phyloP scores from a whole-genome alignment of 139 green algal genomes.

The Tetradesmus obliquus region DNA sequence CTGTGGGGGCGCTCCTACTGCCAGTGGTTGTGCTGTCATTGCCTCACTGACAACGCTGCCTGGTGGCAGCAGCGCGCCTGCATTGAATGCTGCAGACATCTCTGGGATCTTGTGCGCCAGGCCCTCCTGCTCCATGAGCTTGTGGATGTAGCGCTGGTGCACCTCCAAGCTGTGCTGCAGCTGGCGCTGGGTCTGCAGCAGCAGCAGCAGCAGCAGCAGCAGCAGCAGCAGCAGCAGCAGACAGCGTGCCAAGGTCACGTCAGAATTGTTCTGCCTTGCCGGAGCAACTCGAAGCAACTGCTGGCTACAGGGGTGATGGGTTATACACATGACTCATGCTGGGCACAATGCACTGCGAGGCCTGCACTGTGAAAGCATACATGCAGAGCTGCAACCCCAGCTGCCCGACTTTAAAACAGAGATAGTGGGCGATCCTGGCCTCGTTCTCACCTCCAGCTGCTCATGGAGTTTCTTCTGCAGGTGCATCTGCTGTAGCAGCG shows the following conservation, averaged over 20 bases:
- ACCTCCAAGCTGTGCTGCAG: constrained; percentile 93
- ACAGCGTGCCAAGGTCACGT: background rate
- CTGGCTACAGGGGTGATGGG: background rate
- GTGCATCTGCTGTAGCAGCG: constrained; percentile 94
- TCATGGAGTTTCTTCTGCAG: constrained; percentile 97
- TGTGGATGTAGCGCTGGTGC: constrained; percentile 91
- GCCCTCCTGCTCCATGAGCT: constrained; percentile 65
- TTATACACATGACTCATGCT: background rate
- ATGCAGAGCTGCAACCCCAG: background rate
- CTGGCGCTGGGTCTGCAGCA: constrained; percentile 84
- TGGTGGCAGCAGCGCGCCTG: background rate
- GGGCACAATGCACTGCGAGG: background rate
- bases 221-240: background rate
- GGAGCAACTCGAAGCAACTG: too few species aligned
- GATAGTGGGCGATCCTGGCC: too few species aligned
- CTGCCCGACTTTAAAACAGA: too few species aligned
- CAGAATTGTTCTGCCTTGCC: too few species aligned
- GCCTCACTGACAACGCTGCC: constrained; percentile 38
- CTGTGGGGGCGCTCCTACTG: background rate
- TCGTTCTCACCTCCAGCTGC: constrained; percentile 85
- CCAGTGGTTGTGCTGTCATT: constrained; percentile 6
- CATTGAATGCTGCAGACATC: constrained; percentile 18
- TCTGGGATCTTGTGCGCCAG: constrained; percentile 41
- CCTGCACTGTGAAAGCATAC: background rate
- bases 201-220: background rate